These are phyloP conservation scores for Aspergillus cejpii DNA, from an alignment of 2,329 filamentous ascomycete genomes.

Conservation along the genomic window DNA sequence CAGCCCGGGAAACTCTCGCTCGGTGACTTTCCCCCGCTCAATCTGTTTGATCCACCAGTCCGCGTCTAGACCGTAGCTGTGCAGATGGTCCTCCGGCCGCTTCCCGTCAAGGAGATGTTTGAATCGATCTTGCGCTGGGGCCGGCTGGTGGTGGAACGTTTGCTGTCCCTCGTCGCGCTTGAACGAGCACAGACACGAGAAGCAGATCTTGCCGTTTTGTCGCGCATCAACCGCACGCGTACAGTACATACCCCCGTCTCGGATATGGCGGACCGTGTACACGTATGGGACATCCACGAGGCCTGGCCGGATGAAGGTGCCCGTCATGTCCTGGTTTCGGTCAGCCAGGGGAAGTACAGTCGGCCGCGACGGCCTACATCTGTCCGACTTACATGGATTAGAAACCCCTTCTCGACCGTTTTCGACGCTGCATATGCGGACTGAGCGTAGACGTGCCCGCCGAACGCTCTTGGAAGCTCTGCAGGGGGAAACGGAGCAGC, in stretches of 20 bases:
- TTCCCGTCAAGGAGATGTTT: slow-evolving; percentile 25
- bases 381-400: slow-evolving; percentile 45
- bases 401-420: slow-evolving; percentile 46
- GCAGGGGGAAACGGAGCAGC: slow-evolving; percentile 39
- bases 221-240: slow-evolving; percentile 48
- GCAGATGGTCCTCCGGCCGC: slow-evolving; percentile 29
- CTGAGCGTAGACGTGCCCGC: slow-evolving; percentile 54
- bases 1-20: slow-evolving; percentile 37
- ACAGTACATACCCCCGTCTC: slow-evolving; percentile 49
- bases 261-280: slow-evolving; percentile 46
- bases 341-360: too few relatives aligned
- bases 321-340: slow-evolving; percentile 44
- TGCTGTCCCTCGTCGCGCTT: slow-evolving; percentile 39
- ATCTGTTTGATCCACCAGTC: slow-evolving; percentile 32
- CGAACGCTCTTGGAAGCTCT: slow-evolving; percentile 43
- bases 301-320: slow-evolving; percentile 48
- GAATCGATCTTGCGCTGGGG: slow-evolving; percentile 26
- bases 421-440: slow-evolving; percentile 52
- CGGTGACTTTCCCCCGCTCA: slow-evolving; percentile 21
- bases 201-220: slow-evolving; percentile 46
- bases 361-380: not conserved
- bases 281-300: slow-evolving; percentile 44
- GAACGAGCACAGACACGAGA: slow-evolving; percentile 49
- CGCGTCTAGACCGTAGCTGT: slow-evolving; percentile 32
- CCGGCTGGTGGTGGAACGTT: slow-evolving; percentile 28